Evolutionary conservation across 2,329 filamentous ascomycete genomes (phyloP).

Genomic region (Xylaria polymorpha): DNA sequence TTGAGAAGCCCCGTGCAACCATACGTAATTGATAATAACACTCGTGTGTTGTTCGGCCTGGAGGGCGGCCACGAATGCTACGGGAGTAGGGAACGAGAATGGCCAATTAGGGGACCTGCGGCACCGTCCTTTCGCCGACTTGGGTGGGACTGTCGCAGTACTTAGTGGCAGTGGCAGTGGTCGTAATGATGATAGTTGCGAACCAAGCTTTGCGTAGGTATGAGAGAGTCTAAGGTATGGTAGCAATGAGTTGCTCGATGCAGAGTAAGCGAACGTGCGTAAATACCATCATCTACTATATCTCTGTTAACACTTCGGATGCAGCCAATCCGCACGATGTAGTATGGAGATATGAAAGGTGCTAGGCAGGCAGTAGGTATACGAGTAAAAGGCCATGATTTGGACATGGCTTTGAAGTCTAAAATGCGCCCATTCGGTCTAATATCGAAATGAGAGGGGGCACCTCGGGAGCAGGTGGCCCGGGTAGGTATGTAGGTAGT

Average conservation of each 20-base stretch:
- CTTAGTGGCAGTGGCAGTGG: too few species aligned
- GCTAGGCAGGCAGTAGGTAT: neutral
- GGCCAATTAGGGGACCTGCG: conserved; percentile 5
- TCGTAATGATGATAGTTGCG: conserved; percentile 1
- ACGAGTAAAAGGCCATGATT: neutral
- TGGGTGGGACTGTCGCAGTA: conserved; percentile 9
- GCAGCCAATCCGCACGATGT: conserved; percentile 27
- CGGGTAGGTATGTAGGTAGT: neutral
- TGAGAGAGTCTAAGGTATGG: conserved; percentile 19
- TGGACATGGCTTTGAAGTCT: conserved; percentile 12
- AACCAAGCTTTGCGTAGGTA: neutral
- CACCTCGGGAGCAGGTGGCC: too few species aligned
- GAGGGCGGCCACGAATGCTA: neutral
- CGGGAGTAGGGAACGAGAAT: conserved; percentile 1
- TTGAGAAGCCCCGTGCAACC: neutral
- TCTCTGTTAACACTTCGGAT: conserved; percentile 26
- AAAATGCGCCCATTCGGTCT: neutral
- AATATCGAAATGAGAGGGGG: neutral
- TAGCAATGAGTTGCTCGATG: conserved; percentile 30
- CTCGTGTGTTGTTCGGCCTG: conserved; percentile 1
- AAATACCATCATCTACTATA: conserved; percentile 15
- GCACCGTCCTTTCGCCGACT: conserved; percentile 15
- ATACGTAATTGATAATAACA: neutral
- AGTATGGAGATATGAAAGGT: neutral
- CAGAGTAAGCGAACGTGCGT: conserved; percentile 35